Evolutionary conservation across 2,329 filamentous ascomycete genomes (phyloP).

Genomic region (Colletotrichum chlorophyti): DNA sequence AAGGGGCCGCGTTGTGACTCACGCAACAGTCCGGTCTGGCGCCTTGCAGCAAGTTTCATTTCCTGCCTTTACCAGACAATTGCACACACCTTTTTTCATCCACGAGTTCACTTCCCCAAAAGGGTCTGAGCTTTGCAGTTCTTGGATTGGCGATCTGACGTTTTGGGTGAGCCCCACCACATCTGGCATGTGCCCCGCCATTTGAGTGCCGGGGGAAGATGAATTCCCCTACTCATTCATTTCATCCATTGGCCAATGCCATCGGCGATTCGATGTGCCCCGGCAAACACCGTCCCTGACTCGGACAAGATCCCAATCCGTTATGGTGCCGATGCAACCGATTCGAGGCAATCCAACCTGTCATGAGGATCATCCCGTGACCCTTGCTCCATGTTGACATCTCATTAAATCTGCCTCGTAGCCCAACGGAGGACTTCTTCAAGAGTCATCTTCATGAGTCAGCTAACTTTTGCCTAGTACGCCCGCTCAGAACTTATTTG

Average conservation of each 20-base stretch:
- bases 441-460: no score
- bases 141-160: slow-evolving; percentile 24
- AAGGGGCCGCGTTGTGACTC: not conserved
- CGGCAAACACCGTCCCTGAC: slow-evolving; percentile 10
- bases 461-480: not conserved
- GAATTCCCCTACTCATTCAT: not conserved
- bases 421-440: no score
- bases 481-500: slow-evolving; percentile 19
- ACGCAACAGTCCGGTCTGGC: not conserved
- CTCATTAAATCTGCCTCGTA: slow-evolving; percentile 9
- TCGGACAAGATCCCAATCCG: slow-evolving; percentile 4
- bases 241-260: slow-evolving; percentile 21
- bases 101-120: no score
- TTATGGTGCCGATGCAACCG: slow-evolving; percentile 13
- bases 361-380: slow-evolving; percentile 21
- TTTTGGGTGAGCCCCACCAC: slow-evolving; percentile 15
- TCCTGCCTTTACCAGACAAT: slow-evolving; percentile 4
- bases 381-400: not conserved
- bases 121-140: slow-evolving; percentile 21
- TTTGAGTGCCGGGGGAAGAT: slow-evolving; percentile 2
- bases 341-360: not conserved
- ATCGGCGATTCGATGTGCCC: slow-evolving; percentile 11
- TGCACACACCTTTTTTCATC: slow-evolving; percentile 15
- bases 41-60: not conserved
- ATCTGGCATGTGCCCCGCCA: slow-evolving; percentile 25